Base-by-base conservation (phyloP, 1,139 yeast species). In the Zygoascus hellenicus region DNA sequence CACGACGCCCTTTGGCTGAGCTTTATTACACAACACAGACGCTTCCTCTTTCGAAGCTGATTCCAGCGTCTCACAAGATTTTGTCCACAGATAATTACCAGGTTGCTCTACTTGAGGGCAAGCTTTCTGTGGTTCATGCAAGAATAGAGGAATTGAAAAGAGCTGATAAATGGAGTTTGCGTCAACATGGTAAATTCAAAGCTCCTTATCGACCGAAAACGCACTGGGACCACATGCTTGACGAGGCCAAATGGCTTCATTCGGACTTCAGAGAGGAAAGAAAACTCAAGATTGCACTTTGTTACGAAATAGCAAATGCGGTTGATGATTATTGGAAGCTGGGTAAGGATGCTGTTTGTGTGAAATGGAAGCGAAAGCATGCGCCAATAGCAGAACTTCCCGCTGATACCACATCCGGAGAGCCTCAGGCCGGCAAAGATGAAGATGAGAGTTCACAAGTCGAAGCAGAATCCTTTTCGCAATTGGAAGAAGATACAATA, bases 71-170 rank as follows among this genome's bases (percentile, higher is more conserved):
- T 9, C 95, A 89, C 60, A 92, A 92, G 62, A 83, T 86, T 0
- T 70, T 92, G 42, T 80, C 88, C 47, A 86, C 97, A 0, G 94
- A 86, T 43, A 79, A 86, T 50, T 92, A 80, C 66, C 95, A 88
- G 59, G 76, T 85, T 58, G 88, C 96, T 0, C 69, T 90, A 28
- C 76, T 88, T n/a, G 99, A 92, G 62, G 96, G 97, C 7, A 86
- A 90, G 61, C 80, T 92, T 9, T 88, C 96, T 0, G 96, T 89
- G n/a, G 79, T 88, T 13, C 86, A 88, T 58, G 86, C 95, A 2
- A 76, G 97, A 49, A 90, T 94, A 42, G 98, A 92, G 60, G 97
- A 90, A 62, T 72, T 94, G 51, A 87, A 89, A 61, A 72, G 95
- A 46, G 83, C 83, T 49, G 87, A 88, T 5, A 81, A 85, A 58